Percentiles rank a stretch among this genome's conserved stretches.
Conservation (phyloP, 1,139 yeast species). For the Blastobotrys malaysiensis region DNA sequence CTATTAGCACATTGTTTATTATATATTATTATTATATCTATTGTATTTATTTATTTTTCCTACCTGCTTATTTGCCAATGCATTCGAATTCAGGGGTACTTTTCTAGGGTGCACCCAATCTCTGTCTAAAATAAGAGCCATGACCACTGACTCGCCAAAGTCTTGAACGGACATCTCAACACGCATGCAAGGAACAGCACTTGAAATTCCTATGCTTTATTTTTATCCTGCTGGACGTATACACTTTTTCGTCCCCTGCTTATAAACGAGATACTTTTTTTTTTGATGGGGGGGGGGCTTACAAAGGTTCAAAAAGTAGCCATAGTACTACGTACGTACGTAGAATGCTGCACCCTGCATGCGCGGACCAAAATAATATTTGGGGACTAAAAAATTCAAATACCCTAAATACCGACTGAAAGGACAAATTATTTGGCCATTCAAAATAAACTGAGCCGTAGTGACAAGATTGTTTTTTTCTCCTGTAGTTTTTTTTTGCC, state of each 20-base stretch:
- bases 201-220: background rate
- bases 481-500: background rate
- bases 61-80: background rate
- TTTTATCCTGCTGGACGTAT: background rate
- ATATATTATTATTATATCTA: no score
- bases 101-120: background rate
- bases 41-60: background rate
- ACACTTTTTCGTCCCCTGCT: no score
- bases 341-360: background rate
- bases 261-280: no score
- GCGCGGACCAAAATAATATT: background rate
- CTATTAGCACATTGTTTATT: no score
- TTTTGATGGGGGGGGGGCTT: no score
- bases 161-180: background rate
- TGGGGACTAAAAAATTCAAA: background rate
- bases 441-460: background rate
- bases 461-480: background rate
- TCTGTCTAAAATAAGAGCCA: background rate
- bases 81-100: background rate
- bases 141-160: background rate
- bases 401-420: background rate
- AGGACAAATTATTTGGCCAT: background rate
- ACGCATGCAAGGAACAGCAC: background rate
- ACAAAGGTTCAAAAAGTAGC: no score
- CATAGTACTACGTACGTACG: background rate